These are phyloP conservation scores for Oryza meridionalis DNA, from an alignment of 176 grass and related monocot species.

Conservation along the genomic window DNA sequence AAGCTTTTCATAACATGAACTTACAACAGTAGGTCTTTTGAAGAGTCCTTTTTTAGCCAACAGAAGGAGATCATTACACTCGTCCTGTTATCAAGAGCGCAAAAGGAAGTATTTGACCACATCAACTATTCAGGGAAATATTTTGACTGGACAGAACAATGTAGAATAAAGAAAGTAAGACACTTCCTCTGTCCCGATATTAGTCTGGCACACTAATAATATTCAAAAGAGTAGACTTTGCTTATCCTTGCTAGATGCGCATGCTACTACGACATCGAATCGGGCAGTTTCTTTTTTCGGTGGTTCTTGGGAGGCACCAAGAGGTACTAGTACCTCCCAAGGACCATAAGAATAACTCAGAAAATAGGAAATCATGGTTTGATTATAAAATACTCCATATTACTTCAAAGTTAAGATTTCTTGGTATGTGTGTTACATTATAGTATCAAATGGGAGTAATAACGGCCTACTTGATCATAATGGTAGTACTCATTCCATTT, in stretches of 20 bases:
- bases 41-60: constrained; percentile 63
- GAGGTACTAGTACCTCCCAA: neutral
- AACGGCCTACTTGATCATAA: constrained; percentile 13
- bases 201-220: neutral
- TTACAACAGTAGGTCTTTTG: constrained; percentile 81
- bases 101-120: constrained; percentile 29
- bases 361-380: neutral
- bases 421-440: neutral
- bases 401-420: neutral
- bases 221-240: neutral
- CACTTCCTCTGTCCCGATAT: neutral
- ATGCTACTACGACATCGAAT: neutral
- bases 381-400: neutral
- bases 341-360: neutral
- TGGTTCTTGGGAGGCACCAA: neutral
- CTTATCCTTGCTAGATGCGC: neutral
- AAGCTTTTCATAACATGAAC: constrained; percentile 25
- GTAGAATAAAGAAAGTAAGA: neutral
- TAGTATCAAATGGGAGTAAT: constrained; percentile 5
- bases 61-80: constrained; percentile 62
- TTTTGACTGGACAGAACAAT: constrained; percentile 13
- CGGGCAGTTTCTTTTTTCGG: neutral
- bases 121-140: constrained; percentile 7
- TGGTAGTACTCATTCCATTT: constrained; percentile 3
- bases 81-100: constrained; percentile 63